Evolutionary conservation across 148 eudicot species (phyloP).

Genomic region (Mesembryanthemum crystallinum): DNA sequence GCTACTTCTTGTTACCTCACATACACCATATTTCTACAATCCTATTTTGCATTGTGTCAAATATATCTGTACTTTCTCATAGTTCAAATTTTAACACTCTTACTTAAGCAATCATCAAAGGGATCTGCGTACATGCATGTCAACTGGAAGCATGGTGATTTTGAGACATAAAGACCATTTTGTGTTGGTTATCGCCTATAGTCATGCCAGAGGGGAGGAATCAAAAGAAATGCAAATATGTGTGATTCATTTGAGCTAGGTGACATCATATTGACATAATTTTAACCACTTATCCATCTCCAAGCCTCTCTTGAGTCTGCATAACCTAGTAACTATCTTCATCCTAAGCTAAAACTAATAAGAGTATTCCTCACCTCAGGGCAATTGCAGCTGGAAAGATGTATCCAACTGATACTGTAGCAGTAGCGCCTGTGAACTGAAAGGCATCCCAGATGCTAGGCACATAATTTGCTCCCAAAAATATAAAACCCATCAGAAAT

Average conservation of each 20-base stretch:
- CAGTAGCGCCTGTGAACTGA: constrained; percentile 84
- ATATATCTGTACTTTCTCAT: no score
- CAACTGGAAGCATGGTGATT: no score
- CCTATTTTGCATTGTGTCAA: no score
- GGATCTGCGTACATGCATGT: no score
- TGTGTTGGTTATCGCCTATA: no score
- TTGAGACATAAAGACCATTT: no score
- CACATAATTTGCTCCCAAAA: constrained; percentile 66
- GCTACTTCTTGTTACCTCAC: no score
- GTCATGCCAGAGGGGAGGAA: no score
- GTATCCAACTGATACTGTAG: constrained; percentile 70
- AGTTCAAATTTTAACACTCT: no score
- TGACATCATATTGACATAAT: background rate
- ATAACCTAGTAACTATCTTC: background rate
- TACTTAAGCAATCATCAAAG: no score
- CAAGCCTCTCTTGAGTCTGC: background rate
- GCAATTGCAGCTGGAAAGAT: constrained; percentile 75
- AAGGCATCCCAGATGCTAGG: constrained; percentile 86
- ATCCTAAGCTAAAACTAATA: constrained; percentile 1
- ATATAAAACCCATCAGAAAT: constrained; percentile 54
- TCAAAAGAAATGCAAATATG: no score
- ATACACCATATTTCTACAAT: no score
- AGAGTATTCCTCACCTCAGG: constrained; percentile 51
- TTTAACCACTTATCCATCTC: background rate
- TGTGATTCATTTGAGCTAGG: background rate